A percentile compares a stretch with the other conserved stretches of the same genome.
These are phyloP conservation scores for Globisporangium apiculatum DNA, from an alignment of 352 stramenopile species.

Conservation along the genomic window DNA sequence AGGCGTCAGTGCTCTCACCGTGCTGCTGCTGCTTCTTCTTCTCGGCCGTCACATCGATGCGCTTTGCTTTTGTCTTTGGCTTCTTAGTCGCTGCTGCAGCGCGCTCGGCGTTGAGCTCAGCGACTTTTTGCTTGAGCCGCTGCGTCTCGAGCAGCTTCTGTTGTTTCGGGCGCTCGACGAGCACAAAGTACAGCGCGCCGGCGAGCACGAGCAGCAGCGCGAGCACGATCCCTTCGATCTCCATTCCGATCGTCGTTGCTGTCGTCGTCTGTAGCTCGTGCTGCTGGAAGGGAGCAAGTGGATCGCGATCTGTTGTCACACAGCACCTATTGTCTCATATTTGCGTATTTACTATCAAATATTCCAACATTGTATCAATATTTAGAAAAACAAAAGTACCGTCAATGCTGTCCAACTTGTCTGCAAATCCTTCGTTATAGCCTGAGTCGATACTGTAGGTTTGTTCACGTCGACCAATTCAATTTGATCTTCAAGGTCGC, in stretches of 20 bases:
- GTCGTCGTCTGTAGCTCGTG: neutral
- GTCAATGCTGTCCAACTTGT: too few relatives aligned
- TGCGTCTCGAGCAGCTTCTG: constrained; percentile 21
- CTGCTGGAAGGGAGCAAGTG: too few relatives aligned
- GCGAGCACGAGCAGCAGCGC: constrained; percentile 48
- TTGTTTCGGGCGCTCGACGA: constrained; percentile 38
- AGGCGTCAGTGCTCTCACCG: constrained; percentile 5
- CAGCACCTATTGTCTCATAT: too few relatives aligned
- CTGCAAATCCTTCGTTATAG: too few relatives aligned
- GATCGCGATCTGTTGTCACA: neutral
- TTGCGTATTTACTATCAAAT: neutral
- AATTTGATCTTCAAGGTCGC: too few relatives aligned
- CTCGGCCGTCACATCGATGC: constrained; percentile 65
- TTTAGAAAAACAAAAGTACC: too few relatives aligned
- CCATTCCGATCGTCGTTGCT: constrained; percentile 12
- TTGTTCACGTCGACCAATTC: too few relatives aligned
- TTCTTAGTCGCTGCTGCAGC: constrained; percentile 57
- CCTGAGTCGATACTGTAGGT: too few relatives aligned
- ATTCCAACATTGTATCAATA: neutral
- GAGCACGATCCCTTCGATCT: constrained; percentile 31
- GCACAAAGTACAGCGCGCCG: constrained; percentile 61
- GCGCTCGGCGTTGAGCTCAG: constrained; percentile 39
- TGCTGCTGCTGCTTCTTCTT: constrained; percentile 53
- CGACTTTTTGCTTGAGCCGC: constrained; percentile 43
- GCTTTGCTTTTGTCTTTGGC: constrained; percentile 50